These are phyloP conservation scores for Phytomonas francai DNA, from an alignment of 208 protist genomes.

Conservation along the genomic window DNA sequence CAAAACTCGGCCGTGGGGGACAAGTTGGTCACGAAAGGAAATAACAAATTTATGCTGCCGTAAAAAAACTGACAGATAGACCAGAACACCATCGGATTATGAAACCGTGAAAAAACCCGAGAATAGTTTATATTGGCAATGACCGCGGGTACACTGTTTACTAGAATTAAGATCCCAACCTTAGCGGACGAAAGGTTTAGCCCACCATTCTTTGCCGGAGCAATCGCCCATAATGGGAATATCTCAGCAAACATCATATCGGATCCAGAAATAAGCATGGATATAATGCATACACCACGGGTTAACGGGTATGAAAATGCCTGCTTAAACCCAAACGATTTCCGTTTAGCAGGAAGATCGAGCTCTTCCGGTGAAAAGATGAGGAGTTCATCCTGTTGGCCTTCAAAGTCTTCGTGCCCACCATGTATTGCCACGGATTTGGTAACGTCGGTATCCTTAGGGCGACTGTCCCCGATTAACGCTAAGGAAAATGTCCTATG, in stretches of 20 bases:
- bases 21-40: slow-evolving; percentile 26
- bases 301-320: slow-evolving; percentile 32
- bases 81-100: slow-evolving; percentile 39
- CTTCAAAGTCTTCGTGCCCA: not conserved
- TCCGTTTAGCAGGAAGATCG: slow-evolving; percentile 5
- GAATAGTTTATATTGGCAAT: slow-evolving; percentile 49
- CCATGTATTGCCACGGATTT: not conserved
- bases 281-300: slow-evolving; percentile 46
- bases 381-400: not conserved
- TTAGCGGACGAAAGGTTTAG: slow-evolving; percentile 19
- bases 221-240: slow-evolving; percentile 57
- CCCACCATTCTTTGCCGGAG: slow-evolving; percentile 20
- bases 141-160: slow-evolving; percentile 36
- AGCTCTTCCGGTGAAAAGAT: not conserved
- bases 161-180: slow-evolving; percentile 37
- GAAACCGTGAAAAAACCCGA: slow-evolving; percentile 14
- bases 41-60: slow-evolving; percentile 5
- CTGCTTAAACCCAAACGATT: slow-evolving; percentile 50
- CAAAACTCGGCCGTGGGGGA: slow-evolving; percentile 18
- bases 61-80: slow-evolving; percentile 22
- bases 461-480: not conserved
- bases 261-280: slow-evolving; percentile 48
- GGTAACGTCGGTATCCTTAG: not conserved
- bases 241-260: slow-evolving; percentile 58
- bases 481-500: not conserved